Base-by-base conservation (phyloP, 257 asterid species). In the Prunella vulgaris region DNA sequence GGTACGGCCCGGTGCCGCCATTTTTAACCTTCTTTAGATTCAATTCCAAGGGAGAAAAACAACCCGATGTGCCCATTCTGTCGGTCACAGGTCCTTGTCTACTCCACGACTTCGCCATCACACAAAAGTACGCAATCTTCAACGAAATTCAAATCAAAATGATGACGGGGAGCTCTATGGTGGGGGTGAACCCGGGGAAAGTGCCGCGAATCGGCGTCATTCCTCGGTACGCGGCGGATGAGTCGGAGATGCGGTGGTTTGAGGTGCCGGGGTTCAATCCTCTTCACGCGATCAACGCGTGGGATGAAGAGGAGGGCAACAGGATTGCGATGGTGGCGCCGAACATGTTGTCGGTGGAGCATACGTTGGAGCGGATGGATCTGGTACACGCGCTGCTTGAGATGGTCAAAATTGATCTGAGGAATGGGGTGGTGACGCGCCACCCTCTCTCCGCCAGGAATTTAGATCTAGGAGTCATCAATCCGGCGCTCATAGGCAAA, bases 41-140 rank as follows among this genome's bases (percentile, higher is more conserved):
- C 79, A 37, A 76, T 10, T 27, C 83, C 1, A 60, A 72, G 0
- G 88, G 94, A 1, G 44, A 4, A 0, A 85, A 83, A 44, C 70
- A 73, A 2, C 62, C 66, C 1, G 88, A 85, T 15, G 76, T 87
- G 4, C 82, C 88, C 0, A 81, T 85, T 5, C 78, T 32, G 67
- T 83, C 90, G 10, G 65, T 81, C 33, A 73, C 66, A 1, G 22
- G 73, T 0, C 84, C 87, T 0, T 61, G 87, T 0, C 72, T 79
- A 9, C 44, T 78, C 1, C 94, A 87, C 53, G 94, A 87, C 8
- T 87, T 87, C 20, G 88, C 86, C n/a, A 77, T 87, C 27, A 81
- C 91, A 0, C 60, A 85, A 3, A 83, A 66, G 5, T 81, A 69
- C 27, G 87, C 87, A 0, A 54, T 87, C 0, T 85, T 85, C 30